A percentile compares a stretch with the other conserved stretches of the same genome.
These are phyloP conservation scores for Fusarium decemcellulare DNA, from an alignment of 2,329 filamentous ascomycete genomes.

Conservation along the genomic window DNA sequence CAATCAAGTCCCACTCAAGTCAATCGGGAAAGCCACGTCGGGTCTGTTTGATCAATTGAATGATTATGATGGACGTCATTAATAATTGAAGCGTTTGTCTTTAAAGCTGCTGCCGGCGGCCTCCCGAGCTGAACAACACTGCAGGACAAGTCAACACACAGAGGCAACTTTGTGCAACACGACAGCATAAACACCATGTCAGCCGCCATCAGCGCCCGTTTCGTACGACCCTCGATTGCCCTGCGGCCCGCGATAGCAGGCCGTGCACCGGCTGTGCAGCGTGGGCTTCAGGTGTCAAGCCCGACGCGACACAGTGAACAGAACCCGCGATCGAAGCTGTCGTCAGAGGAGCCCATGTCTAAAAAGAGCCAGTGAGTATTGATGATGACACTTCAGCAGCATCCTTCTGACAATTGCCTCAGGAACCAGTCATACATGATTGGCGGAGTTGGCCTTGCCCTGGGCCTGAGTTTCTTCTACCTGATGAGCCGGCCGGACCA, in stretches of 20 bases:
- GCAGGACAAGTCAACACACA: not conserved
- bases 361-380: constrained; percentile 17
- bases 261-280: constrained; percentile 7
- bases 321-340: constrained; percentile 18
- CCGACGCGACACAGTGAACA: not conserved
- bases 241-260: constrained; percentile 19
- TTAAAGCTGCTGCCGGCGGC: not conserved
- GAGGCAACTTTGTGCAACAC: not conserved
- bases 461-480: constrained; percentile 36
- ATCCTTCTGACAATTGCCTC: not conserved
- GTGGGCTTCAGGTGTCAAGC: constrained; percentile 20
- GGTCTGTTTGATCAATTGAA: constrained; percentile 19
- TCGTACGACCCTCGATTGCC: constrained; percentile 29
- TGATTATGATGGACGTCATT: constrained; percentile 23
- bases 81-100: not conserved
- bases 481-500: constrained; percentile 19
- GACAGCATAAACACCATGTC: constrained; percentile 25
- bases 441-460: constrained; percentile 30
- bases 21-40: not conserved
- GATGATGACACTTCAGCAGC: not conserved
- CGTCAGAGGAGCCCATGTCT: constrained; percentile 1
- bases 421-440: constrained; percentile 27
- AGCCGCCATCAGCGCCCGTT: constrained; percentile 14
- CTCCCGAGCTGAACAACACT: not conserved
- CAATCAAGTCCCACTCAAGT: constrained; percentile 11